Evolutionary conservation across 208 protist species (phyloP).

Genomic region (Dictyostelium gargantuum): DNA sequence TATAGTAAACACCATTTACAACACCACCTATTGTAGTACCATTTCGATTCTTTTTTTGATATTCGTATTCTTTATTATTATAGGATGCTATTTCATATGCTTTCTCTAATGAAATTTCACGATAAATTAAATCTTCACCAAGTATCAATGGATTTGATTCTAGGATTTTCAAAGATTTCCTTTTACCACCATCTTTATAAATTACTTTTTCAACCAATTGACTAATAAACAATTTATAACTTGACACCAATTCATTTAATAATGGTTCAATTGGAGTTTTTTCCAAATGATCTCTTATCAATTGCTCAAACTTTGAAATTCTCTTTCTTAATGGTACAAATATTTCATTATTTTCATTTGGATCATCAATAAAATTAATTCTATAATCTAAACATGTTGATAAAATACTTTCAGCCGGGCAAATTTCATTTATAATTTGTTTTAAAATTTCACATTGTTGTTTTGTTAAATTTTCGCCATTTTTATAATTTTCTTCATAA

Average conservation of each 20-base stretch:
- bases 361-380: background rate
- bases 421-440: background rate
- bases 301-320: background rate
- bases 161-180: background rate
- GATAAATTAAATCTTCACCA: background rate
- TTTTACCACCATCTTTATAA: background rate
- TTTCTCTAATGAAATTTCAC: background rate
- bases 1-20: background rate
- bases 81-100: background rate
- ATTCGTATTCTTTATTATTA: background rate
- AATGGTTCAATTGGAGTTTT: background rate
- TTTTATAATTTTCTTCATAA: background rate
- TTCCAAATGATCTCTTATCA: background rate
- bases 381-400: background rate
- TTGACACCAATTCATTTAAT: background rate
- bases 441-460: background rate
- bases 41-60: background rate
- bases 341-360: background rate
- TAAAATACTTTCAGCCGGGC: background rate
- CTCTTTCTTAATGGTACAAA: background rate
- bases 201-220: background rate
- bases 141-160: background rate
- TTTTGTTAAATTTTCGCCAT: background rate
- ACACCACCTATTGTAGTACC: background rate
- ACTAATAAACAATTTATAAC: background rate